Base-by-base conservation (phyloP, 1,139 yeast species). In the Suhomyces maxii region DNA sequence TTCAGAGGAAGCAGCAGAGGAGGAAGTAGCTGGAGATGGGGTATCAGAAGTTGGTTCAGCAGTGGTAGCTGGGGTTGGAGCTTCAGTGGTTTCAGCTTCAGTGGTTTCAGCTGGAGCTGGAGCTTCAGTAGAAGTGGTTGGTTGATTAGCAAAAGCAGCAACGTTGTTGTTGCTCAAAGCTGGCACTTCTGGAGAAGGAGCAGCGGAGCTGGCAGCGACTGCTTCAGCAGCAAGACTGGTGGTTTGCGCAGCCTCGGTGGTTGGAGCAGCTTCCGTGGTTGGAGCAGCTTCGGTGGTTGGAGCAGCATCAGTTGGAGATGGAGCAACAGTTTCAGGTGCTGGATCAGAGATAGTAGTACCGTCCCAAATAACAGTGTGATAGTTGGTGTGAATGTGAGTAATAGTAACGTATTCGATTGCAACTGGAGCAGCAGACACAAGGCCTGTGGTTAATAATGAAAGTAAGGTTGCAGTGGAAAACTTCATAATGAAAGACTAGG, bases 371-470 rank as follows among this genome's bases (percentile, higher is more conserved):
- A 58, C 61, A 32, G 61, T 58, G 34, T 54, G 53, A 47, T 42
- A 55, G 38, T 51, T 33, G 14, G 48, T 51, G 37, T 34, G 40
- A 41, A 41, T 23, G 28, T 37, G 23, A 46, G 54, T 48, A 47
- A 37, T 37, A 49, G 36, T 55, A 46, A 49, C 55, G 42, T 53
- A 48, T 26, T 50, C 47, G 14, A 48, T 41, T 26, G 58, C 58
- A 34, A 58, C 63, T 11, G 71, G 69, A 35, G 53, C 59, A 44
- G 66, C 64, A 30, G 51, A 50, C 25, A 47, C 55, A 38, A 50
- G 35, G 34, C 42, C 40, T 36, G 55, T 38, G 32, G 52, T 37
- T 39, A 54, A 46, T 26, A 54, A 37, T 34, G 56, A 46, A 36
- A 53, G 49, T 41, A 53, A 46, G 30, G 54, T 41, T 40, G 48